These are phyloP conservation scores for Phytophthora ohioensis DNA, from an alignment of 352 stramenopile species.

Conservation along the genomic window DNA sequence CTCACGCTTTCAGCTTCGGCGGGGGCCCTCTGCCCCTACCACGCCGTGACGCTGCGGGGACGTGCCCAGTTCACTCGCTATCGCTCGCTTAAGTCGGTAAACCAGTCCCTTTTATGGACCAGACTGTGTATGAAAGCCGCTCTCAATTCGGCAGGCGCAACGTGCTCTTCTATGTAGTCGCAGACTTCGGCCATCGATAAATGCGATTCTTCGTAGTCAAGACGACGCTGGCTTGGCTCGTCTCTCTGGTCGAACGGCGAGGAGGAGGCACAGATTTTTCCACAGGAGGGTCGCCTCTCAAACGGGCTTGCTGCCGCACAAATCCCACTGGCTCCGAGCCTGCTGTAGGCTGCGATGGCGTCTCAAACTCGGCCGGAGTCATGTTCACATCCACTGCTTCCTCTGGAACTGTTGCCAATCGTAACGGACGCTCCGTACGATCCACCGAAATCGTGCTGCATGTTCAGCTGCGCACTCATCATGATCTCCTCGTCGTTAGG, in stretches of 20 bases:
- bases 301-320: background rate
- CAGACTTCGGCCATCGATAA: slow-evolving; percentile 14
- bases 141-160: background rate
- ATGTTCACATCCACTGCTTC: slow-evolving; percentile 8
- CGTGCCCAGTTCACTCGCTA: too few species aligned
- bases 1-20: too few species aligned
- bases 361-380: background rate
- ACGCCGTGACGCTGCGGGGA: too few species aligned
- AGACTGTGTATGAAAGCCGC: too few species aligned
- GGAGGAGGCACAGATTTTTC: slow-evolving; percentile 6
- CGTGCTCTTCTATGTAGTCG: slow-evolving; percentile 12
- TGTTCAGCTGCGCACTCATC: background rate
- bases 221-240: slow-evolving; percentile 1
- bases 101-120: too few species aligned
- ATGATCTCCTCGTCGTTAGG: background rate
- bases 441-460: background rate
- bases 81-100: too few species aligned
- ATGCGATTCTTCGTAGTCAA: slow-evolving; percentile 23
- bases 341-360: background rate
- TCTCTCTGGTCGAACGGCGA: slow-evolving; percentile 2
- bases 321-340: slow-evolving; percentile 18
- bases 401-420: background rate
- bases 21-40: too few species aligned
- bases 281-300: background rate
- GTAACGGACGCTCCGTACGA: background rate